phyloP scores from a whole-genome alignment of 2,329 filamentous ascomycete genomes.

The Fusarium coffeatum region DNA sequence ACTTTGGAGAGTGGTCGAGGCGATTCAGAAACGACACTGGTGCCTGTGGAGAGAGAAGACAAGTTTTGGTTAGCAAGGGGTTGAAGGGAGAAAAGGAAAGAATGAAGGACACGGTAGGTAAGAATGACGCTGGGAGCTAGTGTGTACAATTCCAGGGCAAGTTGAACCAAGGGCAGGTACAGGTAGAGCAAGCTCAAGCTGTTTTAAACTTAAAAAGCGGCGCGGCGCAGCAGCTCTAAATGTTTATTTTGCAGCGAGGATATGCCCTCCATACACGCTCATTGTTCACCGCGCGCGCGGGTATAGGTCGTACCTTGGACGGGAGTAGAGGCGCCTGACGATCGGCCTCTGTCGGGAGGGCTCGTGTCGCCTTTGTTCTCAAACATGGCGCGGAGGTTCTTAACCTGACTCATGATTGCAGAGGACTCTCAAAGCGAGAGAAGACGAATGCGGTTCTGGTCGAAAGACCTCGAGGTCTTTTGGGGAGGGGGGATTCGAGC shows the following conservation, averaged over 20 bases:
- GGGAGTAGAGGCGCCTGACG: slow-evolving; percentile 64
- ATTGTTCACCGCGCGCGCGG: slow-evolving; percentile 13
- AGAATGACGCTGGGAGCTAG: slow-evolving; percentile 30
- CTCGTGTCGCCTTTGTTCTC: slow-evolving; percentile 76
- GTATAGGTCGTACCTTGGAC: slow-evolving; percentile 44
- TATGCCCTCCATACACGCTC: slow-evolving; percentile 4
- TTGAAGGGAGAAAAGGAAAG: slow-evolving; percentile 28
- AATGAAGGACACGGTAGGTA: slow-evolving; percentile 35
- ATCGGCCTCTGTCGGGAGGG: slow-evolving; percentile 76
- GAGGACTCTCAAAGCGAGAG: slow-evolving; percentile 35
- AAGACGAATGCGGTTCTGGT: slow-evolving; percentile 37
- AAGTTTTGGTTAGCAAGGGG: slow-evolving; percentile 41
- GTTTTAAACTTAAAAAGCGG: slow-evolving; percentile 16
- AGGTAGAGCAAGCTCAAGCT: slow-evolving; percentile 26
- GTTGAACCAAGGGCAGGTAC: slow-evolving; percentile 7
- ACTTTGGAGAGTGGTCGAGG: slow-evolving; percentile 79
- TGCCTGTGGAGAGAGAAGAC: slow-evolving; percentile 41
- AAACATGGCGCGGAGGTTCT: slow-evolving; percentile 83
- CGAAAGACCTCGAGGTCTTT: slow-evolving; percentile 41
- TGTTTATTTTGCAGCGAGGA: slow-evolving; percentile 18
- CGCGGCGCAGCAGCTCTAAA: slow-evolving; percentile 22
- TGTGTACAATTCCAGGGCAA: slow-evolving; percentile 36
- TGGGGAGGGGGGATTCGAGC: slow-evolving; percentile 6
- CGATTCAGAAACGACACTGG: slow-evolving; percentile 59
- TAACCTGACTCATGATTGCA: slow-evolving; percentile 73